Base-by-base conservation (phyloP, 768 basidiomycete species). In the Phylloporus rhodoxanthus region DNA sequence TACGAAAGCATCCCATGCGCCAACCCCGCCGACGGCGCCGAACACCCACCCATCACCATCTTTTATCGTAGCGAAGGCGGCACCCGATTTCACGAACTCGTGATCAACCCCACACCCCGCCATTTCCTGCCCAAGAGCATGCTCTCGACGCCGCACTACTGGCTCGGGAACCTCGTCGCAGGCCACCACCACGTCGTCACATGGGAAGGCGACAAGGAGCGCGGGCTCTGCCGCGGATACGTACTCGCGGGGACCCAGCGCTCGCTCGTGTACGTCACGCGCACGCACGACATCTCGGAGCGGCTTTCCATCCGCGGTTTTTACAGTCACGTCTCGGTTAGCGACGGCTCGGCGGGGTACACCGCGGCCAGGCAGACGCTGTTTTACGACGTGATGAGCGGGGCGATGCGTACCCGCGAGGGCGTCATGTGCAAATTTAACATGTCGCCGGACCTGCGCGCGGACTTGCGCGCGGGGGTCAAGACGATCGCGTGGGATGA, bases 401-500 rank as follows among this genome's bases (percentile, higher is more conserved):
- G 51, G 19, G 5, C 45, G 8, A 36, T 57, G 38, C 52, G 28
- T 1, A 37, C 30, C 4, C 61, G 68, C 1, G 54, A 57, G 29
- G 48, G 46, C 5, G 55, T 51, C 50, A 50, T 68, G 54, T 68
- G 64, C 43, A 65, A 57, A 34, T 66, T 67, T 25, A 46, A 47
- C 28, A 13, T 62, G 38, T 25, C 50, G 2, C 19, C 45, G 2
- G 57, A 66, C 41, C 46, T 67, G 5, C 50, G 57, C 2, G 28
- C 41, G 2, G 57, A 61, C 10, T 34, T 58, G 43, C 29, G 56
- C 46, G 37, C 57, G 4, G 76, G 73, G 8, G 60, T 81, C 30
- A 63, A 66, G n/a, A 71, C 78, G 15, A 73, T 84, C 29, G 70
- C 78, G 7, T 87, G 81, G 80, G 84, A 87, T 52, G 84, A 86